Percentiles rank a stretch among this genome's conserved stretches.
Conservation (phyloP, 2,329 filamentous ascomycete genomes). For the Chrysosporium queenslandicum region DNA sequence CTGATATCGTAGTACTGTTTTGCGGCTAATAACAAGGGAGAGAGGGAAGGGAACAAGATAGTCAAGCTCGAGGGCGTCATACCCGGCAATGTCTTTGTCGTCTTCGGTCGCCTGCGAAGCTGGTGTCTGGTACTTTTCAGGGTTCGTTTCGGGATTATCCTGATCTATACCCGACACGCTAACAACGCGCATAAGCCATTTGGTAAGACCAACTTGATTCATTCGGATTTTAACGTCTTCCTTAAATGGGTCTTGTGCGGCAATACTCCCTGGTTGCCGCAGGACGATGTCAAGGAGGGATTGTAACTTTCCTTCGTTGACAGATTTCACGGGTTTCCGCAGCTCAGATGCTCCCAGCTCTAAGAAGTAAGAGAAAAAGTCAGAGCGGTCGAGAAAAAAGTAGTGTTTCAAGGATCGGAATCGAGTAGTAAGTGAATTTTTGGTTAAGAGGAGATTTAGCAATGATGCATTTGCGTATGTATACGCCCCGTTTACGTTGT, state of each 20-base stretch:
- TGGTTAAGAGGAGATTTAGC: constrained; percentile 80
- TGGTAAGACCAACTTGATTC: constrained; percentile 87
- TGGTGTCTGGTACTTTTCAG: constrained; percentile 64
- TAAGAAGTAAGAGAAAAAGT: constrained; percentile 97
- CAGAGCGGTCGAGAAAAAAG: constrained; percentile 95
- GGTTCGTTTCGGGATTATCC: constrained; percentile 51
- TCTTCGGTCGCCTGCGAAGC: constrained; percentile 56
- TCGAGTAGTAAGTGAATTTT: constrained; percentile 78
- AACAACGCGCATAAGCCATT: constrained; percentile 90
- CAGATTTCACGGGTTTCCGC: constrained; percentile 73
- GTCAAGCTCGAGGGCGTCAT: constrained; percentile 86
- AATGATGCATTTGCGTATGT: constrained; percentile 91
- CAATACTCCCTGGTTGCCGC: constrained; percentile 89
- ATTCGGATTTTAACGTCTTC: constrained; percentile 97
- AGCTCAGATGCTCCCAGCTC: constrained; percentile 84
- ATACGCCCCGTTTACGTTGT: constrained; percentile 93
- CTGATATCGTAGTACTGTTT: constrained; percentile 95
- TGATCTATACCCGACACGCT: constrained; percentile 94
- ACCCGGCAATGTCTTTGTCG: constrained; percentile 76
- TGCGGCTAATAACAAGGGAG: constrained; percentile 87
- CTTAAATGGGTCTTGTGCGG: constrained; percentile 91
- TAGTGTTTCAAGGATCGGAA: constrained; percentile 93
- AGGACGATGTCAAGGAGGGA: constrained; percentile 91
- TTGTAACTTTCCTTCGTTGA: constrained; percentile 89
- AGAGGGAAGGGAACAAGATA: constrained; percentile 91